Base-by-base conservation (phyloP, 2,329 filamentous ascomycete species). In the Apiospora marii region DNA sequence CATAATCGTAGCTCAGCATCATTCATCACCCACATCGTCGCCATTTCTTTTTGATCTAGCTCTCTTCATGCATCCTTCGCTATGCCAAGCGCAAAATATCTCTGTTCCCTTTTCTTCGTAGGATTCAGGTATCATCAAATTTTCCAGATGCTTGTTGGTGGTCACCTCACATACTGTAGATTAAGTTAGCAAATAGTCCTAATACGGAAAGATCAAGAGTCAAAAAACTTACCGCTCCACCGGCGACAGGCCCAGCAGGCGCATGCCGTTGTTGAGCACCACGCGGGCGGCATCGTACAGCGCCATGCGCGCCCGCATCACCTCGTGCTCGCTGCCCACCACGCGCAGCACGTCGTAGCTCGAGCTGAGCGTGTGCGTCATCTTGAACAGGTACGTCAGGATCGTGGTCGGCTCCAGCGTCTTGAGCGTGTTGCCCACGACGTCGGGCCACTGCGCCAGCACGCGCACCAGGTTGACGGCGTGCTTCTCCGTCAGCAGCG, bases 341-440 rank as follows among this genome's bases (percentile, higher is more conserved):
- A 96, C 93, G 79, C 93, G 90, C 74, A 97, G 86, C 73, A 94
- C 91, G 78, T 95, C 93, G 83, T 97, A 97, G 81, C 92, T 94
- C 71, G 90, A 92, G 84, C 92, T 94, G 71, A 97, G 83, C 37
- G 90, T 86, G 82, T 97, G 94, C 3, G 93, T 94, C 91, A 97
- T 93, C 88, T 93, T 94, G 87, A 81, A 81, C 37, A 83, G 77
- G 74, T 82, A 82, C 5, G 88, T 90, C 49, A 93, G 83, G 53
- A 93, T 85, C 0, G 90, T 92, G 1, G 90, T 89, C 0, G 92
- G 92, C 81, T 97, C 95, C 30, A 95, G 88, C 0, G 94, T 97
- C 86, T 93, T 94, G 77, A 96, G 86, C 0, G 94, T 95, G 83
- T 96, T 96, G 79, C 92, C 87, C 73, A 97, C 91, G 6, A 94